Conservation (phyloP, 169 alveolate species). For the Eimeria acervulina region DNA sequence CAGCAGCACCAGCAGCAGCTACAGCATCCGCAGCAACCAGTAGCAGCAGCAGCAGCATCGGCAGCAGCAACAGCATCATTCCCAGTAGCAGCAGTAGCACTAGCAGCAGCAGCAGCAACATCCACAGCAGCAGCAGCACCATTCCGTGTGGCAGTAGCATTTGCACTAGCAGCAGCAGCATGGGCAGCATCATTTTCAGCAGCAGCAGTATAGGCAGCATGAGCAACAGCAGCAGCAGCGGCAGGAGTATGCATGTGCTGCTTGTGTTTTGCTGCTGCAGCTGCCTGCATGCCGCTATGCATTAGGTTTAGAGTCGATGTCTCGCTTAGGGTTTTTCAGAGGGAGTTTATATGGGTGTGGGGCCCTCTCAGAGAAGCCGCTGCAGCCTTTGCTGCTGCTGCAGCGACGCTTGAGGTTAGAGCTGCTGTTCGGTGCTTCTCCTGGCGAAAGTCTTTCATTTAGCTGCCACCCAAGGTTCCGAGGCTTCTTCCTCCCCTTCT, state of each 20-base stretch:
- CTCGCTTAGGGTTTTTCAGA: neutral
- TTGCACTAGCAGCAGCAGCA: no score
- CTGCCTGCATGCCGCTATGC: neutral
- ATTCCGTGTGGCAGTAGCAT: no score
- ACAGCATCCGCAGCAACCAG: neutral
- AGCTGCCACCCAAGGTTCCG: constrained; percentile 9
- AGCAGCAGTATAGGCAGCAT: no score
- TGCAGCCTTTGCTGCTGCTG: neutral
- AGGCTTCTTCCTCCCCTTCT: neutral
- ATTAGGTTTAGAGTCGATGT: neutral
- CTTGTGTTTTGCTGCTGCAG: neutral
- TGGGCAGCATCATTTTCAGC: no score
- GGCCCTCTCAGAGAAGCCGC: neutral
- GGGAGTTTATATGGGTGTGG: neutral
- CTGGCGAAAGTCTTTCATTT: neutral
- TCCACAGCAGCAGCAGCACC: constrained; percentile 21
- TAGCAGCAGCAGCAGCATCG: neutral
- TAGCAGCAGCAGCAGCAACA: no score
- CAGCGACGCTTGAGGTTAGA: neutral
- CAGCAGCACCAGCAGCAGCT: neutral
- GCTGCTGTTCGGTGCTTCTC: neutral
- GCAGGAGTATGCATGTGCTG: neutral
- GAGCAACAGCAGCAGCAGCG: constrained; percentile 17
- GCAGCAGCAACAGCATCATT: no score
- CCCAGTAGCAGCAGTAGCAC: no score